phyloP scores from a whole-genome alignment of 2,329 filamentous ascomycete genomes.

The Curvularia sp. region DNA sequence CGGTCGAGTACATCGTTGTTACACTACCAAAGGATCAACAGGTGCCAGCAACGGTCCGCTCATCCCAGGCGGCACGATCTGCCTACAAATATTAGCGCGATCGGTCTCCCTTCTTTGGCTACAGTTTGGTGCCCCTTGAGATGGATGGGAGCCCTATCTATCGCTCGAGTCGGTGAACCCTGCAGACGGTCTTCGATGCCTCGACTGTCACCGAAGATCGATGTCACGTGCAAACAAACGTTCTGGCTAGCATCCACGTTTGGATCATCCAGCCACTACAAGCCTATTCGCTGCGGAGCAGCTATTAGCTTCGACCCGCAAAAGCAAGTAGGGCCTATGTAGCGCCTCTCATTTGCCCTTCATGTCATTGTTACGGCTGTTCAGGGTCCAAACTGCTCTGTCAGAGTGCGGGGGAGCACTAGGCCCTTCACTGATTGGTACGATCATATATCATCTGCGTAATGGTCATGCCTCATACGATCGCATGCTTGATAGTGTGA shows the following conservation, averaged over 20 bases:
- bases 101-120: conserved; percentile 9
- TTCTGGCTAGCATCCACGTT: conserved; percentile 5
- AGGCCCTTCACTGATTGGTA: conserved; percentile 42
- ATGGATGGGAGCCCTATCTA: neutral
- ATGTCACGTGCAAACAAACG: conserved; percentile 7
- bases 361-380: conserved; percentile 34
- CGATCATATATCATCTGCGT: conserved; percentile 44
- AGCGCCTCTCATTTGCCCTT: conserved; percentile 21
- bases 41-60: neutral
- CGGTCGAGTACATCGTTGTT: conserved; percentile 9
- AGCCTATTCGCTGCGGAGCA: conserved; percentile 21
- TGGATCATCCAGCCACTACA: neutral
- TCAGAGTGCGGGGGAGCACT: conserved; percentile 45
- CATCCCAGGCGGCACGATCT: conserved; percentile 5
- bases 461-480: conserved; percentile 41
- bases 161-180: neutral
- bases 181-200: conserved; percentile 9
- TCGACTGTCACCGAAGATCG: conserved; percentile 16
- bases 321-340: neutral
- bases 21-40: conserved; percentile 2
- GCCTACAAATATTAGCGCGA: conserved; percentile 23
- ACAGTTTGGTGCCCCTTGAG: neutral
- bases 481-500: conserved; percentile 25
- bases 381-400: conserved; percentile 37
- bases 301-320: conserved; percentile 7